phyloP scores from a whole-genome alignment of 108 stramenopile species.

The Conticribra weissflogii region DNA sequence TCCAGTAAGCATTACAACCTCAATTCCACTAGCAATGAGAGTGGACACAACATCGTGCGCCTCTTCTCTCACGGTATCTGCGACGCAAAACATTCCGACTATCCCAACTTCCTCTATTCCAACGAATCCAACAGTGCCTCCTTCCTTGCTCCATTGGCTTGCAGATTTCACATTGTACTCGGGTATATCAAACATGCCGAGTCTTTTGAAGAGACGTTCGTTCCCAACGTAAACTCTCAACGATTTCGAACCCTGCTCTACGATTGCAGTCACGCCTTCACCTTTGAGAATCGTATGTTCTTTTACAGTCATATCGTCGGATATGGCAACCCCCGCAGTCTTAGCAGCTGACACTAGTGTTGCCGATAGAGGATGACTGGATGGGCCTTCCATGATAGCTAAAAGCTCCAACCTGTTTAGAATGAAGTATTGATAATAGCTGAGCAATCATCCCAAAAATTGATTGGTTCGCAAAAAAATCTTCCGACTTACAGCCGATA shows the following conservation, averaged over 20 bases:
- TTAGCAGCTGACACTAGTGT: slow-evolving; percentile 80
- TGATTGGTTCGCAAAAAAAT: too few relatives aligned
- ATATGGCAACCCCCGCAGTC: slow-evolving; percentile 59
- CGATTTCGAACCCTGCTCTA: slow-evolving; percentile 56
- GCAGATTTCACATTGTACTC: slow-evolving; percentile 28
- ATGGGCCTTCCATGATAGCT: slow-evolving; percentile 81
- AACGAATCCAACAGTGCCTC: slow-evolving; percentile 86
- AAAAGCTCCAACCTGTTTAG: slow-evolving; percentile 59
- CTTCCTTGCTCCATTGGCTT: slow-evolving; percentile 61
- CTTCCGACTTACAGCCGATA: slow-evolving; percentile 47
- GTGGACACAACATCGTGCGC: slow-evolving; percentile 59
- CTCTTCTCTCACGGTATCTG: slow-evolving; percentile 76
- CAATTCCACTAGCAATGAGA: slow-evolving; percentile 59
- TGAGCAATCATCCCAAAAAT: too few relatives aligned
- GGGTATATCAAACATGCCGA: slow-evolving; percentile 61
- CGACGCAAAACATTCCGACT: slow-evolving; percentile 78
- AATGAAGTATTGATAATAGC: too few relatives aligned
- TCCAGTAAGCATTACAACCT: slow-evolving; percentile 97
- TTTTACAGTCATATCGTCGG: slow-evolving; percentile 33
- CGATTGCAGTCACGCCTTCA: slow-evolving; percentile 77
- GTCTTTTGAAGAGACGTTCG: slow-evolving; percentile 64
- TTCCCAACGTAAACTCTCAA: slow-evolving; percentile 85
- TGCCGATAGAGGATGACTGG: slow-evolving; percentile 83
- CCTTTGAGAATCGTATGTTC: slow-evolving; percentile 83
- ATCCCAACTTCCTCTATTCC: slow-evolving; percentile 75